A percentile compares a stretch with the other conserved stretches of the same genome.
These are phyloP conservation scores for Fusarium lateritium DNA, from an alignment of 2,329 filamentous ascomycete species.

Conservation along the genomic window DNA sequence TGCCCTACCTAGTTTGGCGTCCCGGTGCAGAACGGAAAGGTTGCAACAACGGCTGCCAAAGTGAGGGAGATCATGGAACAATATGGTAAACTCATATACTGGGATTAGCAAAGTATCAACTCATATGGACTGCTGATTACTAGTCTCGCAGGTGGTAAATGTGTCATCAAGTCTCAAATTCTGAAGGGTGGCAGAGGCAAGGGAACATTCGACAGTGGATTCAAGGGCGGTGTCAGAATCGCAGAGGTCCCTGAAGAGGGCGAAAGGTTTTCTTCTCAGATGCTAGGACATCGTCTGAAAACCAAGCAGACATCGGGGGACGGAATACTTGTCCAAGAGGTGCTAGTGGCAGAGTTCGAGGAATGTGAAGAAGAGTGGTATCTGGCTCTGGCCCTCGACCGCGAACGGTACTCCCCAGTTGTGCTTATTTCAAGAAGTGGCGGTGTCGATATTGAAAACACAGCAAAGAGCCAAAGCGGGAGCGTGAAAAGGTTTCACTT, in stretches of 20 bases:
- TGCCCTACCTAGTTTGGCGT: background rate
- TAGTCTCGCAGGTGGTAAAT: background rate
- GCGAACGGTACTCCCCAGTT: background rate
- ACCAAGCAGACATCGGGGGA: constrained; percentile 8
- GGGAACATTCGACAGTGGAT: constrained; percentile 8
- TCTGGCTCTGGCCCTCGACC: constrained; percentile 6
- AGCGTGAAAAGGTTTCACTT: constrained; percentile 6
- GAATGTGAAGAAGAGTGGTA: constrained; percentile 9
- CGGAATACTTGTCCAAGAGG: background rate
- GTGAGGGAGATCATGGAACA: background rate
- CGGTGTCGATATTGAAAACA: constrained; percentile 3
- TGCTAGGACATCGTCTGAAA: constrained; percentile 2
- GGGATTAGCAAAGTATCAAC: background rate
- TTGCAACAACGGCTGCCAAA: background rate
- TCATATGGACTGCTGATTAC: background rate
- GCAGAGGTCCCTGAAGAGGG: background rate
- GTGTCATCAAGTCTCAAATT: constrained; percentile 12
- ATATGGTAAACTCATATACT: background rate
- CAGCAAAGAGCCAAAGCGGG: background rate
- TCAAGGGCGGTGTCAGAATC: background rate
- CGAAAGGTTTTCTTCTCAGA: background rate
- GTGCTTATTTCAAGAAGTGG: constrained; percentile 1
- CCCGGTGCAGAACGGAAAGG: constrained; percentile 5
- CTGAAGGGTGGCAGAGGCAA: constrained; percentile 1
- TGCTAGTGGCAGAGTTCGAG: background rate